phyloP scores from a whole-genome alignment of 148 eudicot species.

The Camellia granthamiana region DNA sequence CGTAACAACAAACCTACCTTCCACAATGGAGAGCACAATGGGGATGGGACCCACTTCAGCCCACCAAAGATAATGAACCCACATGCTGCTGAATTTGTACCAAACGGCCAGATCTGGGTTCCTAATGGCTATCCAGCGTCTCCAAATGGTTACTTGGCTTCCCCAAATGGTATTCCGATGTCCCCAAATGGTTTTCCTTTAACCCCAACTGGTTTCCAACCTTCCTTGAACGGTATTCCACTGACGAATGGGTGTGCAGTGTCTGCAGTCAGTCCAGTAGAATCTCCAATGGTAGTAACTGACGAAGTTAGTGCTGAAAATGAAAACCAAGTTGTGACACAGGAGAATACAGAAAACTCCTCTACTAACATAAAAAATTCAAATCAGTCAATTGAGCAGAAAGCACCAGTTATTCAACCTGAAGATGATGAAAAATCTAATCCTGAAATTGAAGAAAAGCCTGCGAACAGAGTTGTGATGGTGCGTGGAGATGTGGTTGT shows the following conservation, averaged over 20 bases:
- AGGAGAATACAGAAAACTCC: conserved; percentile 22
- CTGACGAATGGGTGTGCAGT: conserved; percentile 29
- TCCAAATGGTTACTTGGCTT: conserved; percentile 44
- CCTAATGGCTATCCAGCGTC: conserved; percentile 41
- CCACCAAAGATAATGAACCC: conserved; percentile 79
- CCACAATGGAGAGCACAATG: conserved; percentile 55
- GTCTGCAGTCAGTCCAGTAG: conserved; percentile 36
- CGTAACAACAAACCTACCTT: conserved; percentile 49
- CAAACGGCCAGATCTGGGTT: conserved; percentile 64
- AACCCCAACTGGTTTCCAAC: conserved; percentile 37
- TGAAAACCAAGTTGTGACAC: conserved; percentile 15
- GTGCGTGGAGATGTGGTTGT: conserved; percentile 16
- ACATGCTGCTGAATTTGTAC: conserved; percentile 87
- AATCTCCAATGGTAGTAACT: conserved; percentile 31
- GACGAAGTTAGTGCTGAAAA: conserved; percentile 36
- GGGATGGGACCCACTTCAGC: conserved; percentile 49
- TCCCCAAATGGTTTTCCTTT: conserved; percentile 46
- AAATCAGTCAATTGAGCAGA: conserved; percentile 21
- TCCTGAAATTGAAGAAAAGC: conserved; percentile 30
- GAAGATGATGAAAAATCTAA: conserved; percentile 21
- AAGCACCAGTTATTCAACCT: conserved; percentile 19
- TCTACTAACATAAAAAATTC: conserved; percentile 9
- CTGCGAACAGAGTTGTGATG: conserved; percentile 9
- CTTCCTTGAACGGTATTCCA: conserved; percentile 31
- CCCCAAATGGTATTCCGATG: conserved; percentile 44